These are phyloP conservation scores for Agastache rugosa DNA, from an alignment of 257 asterid species.

Conservation along the genomic window DNA sequence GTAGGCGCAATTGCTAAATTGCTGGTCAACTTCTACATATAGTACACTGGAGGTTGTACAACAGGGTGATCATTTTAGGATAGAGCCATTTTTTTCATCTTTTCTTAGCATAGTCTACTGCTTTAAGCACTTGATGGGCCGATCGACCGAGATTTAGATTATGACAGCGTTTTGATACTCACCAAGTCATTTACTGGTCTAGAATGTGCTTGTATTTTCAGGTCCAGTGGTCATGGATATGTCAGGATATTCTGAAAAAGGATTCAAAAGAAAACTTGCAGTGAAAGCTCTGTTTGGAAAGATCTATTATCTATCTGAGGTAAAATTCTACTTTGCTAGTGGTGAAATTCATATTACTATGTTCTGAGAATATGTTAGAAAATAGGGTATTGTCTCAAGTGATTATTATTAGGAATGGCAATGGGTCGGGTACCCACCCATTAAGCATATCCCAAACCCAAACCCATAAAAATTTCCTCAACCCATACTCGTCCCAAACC, in stretches of 20 bases:
- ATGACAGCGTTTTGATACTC: neutral
- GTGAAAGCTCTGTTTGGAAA: conserved; percentile 93
- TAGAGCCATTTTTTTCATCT: neutral
- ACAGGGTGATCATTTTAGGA: neutral
- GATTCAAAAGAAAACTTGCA: conserved; percentile 86
- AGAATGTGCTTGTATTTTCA: conserved; percentile 50
- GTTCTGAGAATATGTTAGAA: neutral
- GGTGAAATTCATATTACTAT: conserved; percentile 15
- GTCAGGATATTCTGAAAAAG: conserved; percentile 86
- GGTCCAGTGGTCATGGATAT: conserved; percentile 94
- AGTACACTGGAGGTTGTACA: neutral
- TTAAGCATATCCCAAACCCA: no score
- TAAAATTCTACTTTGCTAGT: conserved; percentile 35
- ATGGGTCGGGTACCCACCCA: no score
- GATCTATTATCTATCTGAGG: conserved; percentile 86
- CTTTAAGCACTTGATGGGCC: neutral
- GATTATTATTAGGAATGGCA: no score
- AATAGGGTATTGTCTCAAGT: neutral
- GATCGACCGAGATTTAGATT: conserved; percentile 8
- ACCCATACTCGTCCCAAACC: no score
- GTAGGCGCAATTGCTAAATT: neutral
- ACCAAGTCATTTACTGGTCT: conserved; percentile 31
- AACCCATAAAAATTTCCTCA: no score
- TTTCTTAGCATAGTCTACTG: neutral
- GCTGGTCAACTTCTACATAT: neutral